Percentiles rank a stretch among this genome's conserved stretches.
Conservation (phyloP, 306 rosid genomes). For the Begonia loranthoides region DNA sequence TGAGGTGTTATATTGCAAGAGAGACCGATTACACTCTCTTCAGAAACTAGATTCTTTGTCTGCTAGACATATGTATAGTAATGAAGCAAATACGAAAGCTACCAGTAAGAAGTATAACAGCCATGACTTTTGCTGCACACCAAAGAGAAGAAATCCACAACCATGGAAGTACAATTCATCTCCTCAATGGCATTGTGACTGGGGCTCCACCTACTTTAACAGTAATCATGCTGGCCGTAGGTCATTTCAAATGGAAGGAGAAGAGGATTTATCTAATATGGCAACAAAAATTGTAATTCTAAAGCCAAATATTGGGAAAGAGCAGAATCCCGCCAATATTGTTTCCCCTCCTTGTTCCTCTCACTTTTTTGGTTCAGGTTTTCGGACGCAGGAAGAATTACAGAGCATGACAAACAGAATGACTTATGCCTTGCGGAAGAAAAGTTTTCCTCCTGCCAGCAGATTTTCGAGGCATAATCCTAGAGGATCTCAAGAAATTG, state of each 20-base stretch:
- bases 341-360: conserved; percentile 49
- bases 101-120: conserved; percentile 26
- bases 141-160: conserved; percentile 25
- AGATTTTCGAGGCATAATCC: conserved; percentile 38
- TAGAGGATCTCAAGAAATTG: conserved; percentile 62
- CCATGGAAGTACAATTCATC: conserved; percentile 19
- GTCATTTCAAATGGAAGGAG: conserved; percentile 30
- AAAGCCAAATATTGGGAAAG: conserved; percentile 78
- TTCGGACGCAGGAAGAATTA: conserved; percentile 27
- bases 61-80: conserved; percentile 47
- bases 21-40: conserved; percentile 61
- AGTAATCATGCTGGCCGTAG: conserved; percentile 27
- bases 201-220: conserved; percentile 30
- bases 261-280: conserved; percentile 23
- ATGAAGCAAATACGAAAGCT: not conserved
- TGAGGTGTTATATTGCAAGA: conserved; percentile 74
- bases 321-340: conserved; percentile 27
- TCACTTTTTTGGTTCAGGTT: conserved; percentile 28
- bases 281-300: conserved; percentile 83
- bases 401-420: conserved; percentile 25
- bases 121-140: conserved; percentile 23
- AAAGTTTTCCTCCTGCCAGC: conserved; percentile 20
- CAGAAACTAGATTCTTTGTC: conserved; percentile 71
- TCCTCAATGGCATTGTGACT: conserved; percentile 33
- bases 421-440: conserved; percentile 20